A percentile compares a stretch with the other conserved stretches of the same genome.
Conservation (phyloP, 768 basidiomycete species). For the Gyrodon lividus region DNA sequence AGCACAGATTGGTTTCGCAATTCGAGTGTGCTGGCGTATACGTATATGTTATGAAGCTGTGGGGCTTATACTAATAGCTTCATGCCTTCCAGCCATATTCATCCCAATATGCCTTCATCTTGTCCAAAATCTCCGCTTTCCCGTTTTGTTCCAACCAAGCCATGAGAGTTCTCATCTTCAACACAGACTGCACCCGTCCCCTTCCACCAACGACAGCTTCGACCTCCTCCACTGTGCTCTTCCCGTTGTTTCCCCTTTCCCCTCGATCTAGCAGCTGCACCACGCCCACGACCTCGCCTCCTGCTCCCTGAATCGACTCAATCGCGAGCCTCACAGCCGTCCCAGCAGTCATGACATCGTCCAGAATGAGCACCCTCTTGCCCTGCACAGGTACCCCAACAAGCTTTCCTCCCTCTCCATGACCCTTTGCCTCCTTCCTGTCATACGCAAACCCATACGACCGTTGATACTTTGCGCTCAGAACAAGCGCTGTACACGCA, state of each 20-base stretch:
- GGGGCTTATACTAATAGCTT: conserved; percentile 1
- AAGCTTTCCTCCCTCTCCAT: conserved; percentile 91
- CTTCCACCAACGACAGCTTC: conserved; percentile 65
- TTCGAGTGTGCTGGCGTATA: not conserved
- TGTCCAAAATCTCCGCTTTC: conserved; percentile 56
- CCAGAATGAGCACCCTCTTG: conserved; percentile 82
- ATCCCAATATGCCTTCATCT: conserved; percentile 68
- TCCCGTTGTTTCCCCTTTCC: conserved; percentile 44
- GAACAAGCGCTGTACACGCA: conserved; percentile 73
- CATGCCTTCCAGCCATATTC: conserved; percentile 30
- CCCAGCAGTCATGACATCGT: conserved; percentile 95
- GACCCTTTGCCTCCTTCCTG: conserved; percentile 93
- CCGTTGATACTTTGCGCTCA: conserved; percentile 63
- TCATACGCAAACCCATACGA: conserved; percentile 87
- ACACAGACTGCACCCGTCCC: conserved; percentile 72
- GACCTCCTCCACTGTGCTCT: conserved; percentile 81
- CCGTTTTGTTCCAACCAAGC: conserved; percentile 75
- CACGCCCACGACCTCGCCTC: conserved; percentile 86
- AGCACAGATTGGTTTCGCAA: not conserved
- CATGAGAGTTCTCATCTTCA: conserved; percentile 86
- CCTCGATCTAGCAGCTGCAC: conserved; percentile 77
- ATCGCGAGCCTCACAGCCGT: conserved; percentile 87
- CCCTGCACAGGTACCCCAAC: conserved; percentile 85
- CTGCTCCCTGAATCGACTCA: conserved; percentile 61
- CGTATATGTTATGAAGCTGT: not conserved